Conservation (phyloP, 805 yeast genomes). For the Nakazawaea holstii region DNA sequence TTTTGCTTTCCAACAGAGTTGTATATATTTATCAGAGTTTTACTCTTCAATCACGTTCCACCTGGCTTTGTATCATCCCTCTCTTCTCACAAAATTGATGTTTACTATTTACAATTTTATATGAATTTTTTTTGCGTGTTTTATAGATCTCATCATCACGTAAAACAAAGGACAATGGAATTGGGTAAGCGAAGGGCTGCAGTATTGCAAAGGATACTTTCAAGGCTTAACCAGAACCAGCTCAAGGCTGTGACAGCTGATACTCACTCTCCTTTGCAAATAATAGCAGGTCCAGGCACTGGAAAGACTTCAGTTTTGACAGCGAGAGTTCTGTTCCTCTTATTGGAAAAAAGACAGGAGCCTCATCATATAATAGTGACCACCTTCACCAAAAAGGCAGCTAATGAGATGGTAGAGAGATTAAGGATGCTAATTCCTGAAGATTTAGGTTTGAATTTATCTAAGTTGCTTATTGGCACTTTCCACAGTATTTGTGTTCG, state of each 20-base stretch:
- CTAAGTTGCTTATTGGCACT: conserved; percentile 70
- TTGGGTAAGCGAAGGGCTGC: not conserved
- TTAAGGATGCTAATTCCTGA: conserved; percentile 30
- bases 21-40: too few relatives aligned
- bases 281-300: conserved; percentile 59
- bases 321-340: conserved; percentile 68
- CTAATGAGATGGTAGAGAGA: conserved; percentile 75
- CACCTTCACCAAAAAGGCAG: conserved; percentile 92
- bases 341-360: conserved; percentile 42
- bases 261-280: conserved; percentile 34
- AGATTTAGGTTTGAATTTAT: conserved; percentile 24
- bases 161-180: not conserved
- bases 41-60: too few relatives aligned
- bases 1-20: too few relatives aligned
- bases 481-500: conserved; percentile 80
- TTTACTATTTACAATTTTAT: too few relatives aligned
- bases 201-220: not conserved
- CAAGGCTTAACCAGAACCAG: conserved; percentile 35
- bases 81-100: too few relatives aligned
- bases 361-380: conserved; percentile 75
- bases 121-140: too few relatives aligned
- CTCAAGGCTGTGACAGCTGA: conserved; percentile 38
- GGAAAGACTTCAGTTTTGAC: conserved; percentile 83
- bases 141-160: too few relatives aligned
- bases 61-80: too few relatives aligned